These are phyloP conservation scores for Beauveria bassiana DNA, from an alignment of 2,329 filamentous ascomycete species.

Conservation along the genomic window DNA sequence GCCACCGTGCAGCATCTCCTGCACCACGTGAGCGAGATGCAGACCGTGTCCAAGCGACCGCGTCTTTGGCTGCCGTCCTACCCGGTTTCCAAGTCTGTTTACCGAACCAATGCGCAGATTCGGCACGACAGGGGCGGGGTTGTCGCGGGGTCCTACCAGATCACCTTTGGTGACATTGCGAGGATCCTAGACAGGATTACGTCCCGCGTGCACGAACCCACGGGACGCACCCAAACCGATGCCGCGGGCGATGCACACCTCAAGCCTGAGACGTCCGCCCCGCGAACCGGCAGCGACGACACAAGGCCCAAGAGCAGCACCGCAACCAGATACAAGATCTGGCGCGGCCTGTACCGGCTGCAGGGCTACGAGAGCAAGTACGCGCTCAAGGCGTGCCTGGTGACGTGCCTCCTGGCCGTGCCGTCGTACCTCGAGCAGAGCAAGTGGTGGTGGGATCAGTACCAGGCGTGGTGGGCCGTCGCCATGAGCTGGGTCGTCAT, in stretches of 20 bases:
- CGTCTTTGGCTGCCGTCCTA: conserved; percentile 44
- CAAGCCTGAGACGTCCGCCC: conserved; percentile 12
- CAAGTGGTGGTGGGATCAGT: conserved; percentile 44
- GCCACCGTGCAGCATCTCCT: conserved; percentile 38
- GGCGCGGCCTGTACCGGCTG: conserved; percentile 41
- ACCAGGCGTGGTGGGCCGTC: conserved; percentile 52
- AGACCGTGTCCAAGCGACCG: conserved; percentile 30
- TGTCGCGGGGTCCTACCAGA: conserved; percentile 43
- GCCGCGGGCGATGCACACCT: background rate
- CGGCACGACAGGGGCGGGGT: conserved; percentile 51
- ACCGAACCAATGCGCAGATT: conserved; percentile 48
- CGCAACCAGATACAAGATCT: conserved; percentile 37
- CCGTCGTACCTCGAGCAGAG: conserved; percentile 43
- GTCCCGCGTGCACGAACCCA: conserved; percentile 28
- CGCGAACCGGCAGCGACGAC: conserved; percentile 7
- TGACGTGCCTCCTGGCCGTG: conserved; percentile 43
- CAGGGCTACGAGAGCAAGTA: conserved; percentile 53
- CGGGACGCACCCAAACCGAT: background rate
- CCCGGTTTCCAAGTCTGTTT: conserved; percentile 43
- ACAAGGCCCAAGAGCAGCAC: conserved; percentile 23
- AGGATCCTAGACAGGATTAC: conserved; percentile 36
- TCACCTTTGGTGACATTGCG: conserved; percentile 37
- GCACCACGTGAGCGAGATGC: conserved; percentile 40
- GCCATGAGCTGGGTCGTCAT: conserved; percentile 49
- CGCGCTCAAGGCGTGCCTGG: conserved; percentile 46